Percentiles rank a stretch among this genome's conserved stretches.
Evolutionary conservation across 225 moss, liverwort and hornwort species (phyloP).

Genomic region (Pleurozium schreberi): DNA sequence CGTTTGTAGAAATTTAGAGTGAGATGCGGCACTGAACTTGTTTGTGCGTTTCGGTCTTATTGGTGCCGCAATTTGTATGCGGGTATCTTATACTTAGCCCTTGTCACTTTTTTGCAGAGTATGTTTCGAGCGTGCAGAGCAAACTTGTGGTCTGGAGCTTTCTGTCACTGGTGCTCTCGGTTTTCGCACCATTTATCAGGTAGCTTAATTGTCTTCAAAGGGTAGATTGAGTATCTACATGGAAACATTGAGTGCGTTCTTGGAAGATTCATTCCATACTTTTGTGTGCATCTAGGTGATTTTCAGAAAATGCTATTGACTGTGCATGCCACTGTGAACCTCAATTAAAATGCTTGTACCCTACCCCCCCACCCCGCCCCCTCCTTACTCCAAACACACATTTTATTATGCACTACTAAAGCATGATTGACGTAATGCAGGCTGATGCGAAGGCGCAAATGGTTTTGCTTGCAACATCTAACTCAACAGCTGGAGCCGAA

Average conservation of each 20-base stretch:
- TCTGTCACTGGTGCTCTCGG: conserved; percentile 82
- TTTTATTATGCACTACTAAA: background rate
- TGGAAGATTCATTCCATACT: background rate
- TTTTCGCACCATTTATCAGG: conserved; percentile 88
- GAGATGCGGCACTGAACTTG: background rate
- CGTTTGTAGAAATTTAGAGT: background rate
- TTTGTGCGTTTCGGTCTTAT: background rate
- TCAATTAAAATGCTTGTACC: background rate
- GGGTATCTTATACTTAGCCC: background rate
- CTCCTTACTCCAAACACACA: background rate
- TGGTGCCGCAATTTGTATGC: background rate
- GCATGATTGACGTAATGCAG: conserved; percentile 13
- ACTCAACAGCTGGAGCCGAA: conserved; percentile 29
- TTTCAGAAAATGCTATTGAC: background rate
- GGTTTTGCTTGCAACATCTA: conserved; percentile 62
- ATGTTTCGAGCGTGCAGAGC: conserved; percentile 55
- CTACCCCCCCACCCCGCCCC: background rate
- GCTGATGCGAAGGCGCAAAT: conserved; percentile 91
- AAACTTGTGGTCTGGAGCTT: conserved; percentile 71
- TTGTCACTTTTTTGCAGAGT: conserved; percentile 33
- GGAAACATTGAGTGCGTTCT: background rate
- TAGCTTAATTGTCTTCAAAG: background rate
- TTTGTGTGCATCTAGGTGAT: background rate
- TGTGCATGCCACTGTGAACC: background rate
- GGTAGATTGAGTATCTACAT: background rate